Evolutionary conservation across 139 green algal genomes (phyloP), one percentile per base, ranked within the genome.

Genomic region (Chlorella vulgaris): DNA sequence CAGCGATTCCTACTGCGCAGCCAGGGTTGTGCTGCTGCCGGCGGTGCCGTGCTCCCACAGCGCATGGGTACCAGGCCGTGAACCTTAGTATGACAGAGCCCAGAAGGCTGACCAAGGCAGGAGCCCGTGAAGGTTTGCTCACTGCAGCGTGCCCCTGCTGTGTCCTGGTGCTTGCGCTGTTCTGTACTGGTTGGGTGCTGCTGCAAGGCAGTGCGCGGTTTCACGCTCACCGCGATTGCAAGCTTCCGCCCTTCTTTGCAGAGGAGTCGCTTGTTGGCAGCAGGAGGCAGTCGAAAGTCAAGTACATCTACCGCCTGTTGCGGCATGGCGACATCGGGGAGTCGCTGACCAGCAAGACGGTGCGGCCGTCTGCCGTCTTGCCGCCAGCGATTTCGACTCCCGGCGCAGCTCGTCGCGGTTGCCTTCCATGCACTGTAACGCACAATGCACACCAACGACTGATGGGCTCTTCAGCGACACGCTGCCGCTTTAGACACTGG

Each of bases 231-330:
- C 42, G 19, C 63, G 63, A n/a, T 28, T 24, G 63, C 63, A 53
- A 53, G 22, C 67, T 22, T 7, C 24, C 69, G 28, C 31, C 50
- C 71, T 33, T 22, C 50, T 33, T 21, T 24, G 53, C 58, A 69
- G 58, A 80, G 19, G 58, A 69, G 58, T 10, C 61, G 28, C 74
- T 80, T n/a, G 55, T n/a, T 55, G 58, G 58, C 38, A 58, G n/a
- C n/a, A 55, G 74, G 15, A 28, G 58, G 58, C 74, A 80, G 58
- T 29, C 65, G 22, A 76, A 76, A 61, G 38, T 76, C 22, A 83
- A 83, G 36, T 68, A 76, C 19, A 38, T 83, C 24, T 83, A 83
- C 50, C 77, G 77, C 21, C 36, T 83, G 65, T 31, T 83, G 65
- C 65, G 66, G 2, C 31, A 67, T 43, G 29, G 33, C 3, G 77